A percentile compares a stretch with the other conserved stretches of the same genome.
Evolutionary conservation across 2,329 filamentous ascomycete species (phyloP).

Genomic region (Shiraia sp.): DNA sequence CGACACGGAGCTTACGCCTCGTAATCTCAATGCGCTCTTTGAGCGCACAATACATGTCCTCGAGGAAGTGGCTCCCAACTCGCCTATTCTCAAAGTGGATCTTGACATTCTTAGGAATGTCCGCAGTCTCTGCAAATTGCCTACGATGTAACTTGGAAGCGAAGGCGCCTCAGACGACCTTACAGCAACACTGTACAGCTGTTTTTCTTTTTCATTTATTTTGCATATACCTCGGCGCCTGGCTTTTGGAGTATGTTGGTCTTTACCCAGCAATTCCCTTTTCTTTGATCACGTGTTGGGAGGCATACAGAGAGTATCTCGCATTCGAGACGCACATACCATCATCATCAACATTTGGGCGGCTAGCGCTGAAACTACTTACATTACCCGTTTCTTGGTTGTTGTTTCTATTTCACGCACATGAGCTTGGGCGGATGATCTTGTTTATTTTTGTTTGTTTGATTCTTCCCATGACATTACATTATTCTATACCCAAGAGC

Average conservation of each 20-base stretch:
- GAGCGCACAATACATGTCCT: constrained; percentile 74
- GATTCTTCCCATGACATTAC: too few species aligned
- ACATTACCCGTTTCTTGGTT: constrained; percentile 11
- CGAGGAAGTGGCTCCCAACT: constrained; percentile 68
- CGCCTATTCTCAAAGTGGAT: constrained; percentile 75
- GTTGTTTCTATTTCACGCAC: background rate
- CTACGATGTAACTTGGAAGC: background rate
- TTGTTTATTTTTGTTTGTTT: too few species aligned
- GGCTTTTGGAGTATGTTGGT: constrained; percentile 5
- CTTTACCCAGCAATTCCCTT: constrained; percentile 3
- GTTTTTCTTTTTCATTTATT: background rate
- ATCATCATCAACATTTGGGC: constrained; percentile 24
- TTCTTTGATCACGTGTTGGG: constrained; percentile 1
- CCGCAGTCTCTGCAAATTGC: constrained; percentile 22
- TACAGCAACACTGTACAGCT: background rate
- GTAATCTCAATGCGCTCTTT: constrained; percentile 30
- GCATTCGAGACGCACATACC: constrained; percentile 13
- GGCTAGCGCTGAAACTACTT: constrained; percentile 31
- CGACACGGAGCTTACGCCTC: constrained; percentile 27
- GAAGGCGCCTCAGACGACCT: background rate
- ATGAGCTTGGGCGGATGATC: background rate
- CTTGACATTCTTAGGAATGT: constrained; percentile 68
- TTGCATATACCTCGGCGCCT: constrained; percentile 17
- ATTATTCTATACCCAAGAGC: too few species aligned
- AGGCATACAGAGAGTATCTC: background rate